These are phyloP conservation scores for Geranium incanum DNA, from an alignment of 441 rosid genomes.

Conservation along the genomic window DNA sequence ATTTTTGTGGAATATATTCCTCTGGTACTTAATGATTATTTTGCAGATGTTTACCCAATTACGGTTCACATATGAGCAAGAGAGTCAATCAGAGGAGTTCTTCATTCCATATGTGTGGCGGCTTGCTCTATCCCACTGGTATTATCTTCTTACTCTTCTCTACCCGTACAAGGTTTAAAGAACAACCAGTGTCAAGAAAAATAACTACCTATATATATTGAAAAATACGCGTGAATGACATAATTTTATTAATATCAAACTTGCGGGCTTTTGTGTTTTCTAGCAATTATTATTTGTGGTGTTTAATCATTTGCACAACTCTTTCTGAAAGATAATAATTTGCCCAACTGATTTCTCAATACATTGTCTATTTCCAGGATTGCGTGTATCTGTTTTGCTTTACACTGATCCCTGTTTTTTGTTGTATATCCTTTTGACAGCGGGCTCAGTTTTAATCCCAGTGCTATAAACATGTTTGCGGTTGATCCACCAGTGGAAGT, in stretches of 20 bases:
- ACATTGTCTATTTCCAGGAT: neutral
- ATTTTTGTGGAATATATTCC: neutral
- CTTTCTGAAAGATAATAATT: neutral
- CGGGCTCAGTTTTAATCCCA: constrained; percentile 50
- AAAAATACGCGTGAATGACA: neutral
- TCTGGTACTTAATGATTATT: constrained; percentile 10
- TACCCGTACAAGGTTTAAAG: neutral
- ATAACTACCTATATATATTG: neutral
- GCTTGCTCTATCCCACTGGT: constrained; percentile 42
- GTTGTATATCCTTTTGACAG: constrained; percentile 27
- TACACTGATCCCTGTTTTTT: constrained; percentile 17
- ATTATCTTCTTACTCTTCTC: neutral
- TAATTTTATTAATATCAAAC: neutral
- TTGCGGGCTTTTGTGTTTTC: neutral
- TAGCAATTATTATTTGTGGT: neutral
- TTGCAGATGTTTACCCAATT: constrained; percentile 92
- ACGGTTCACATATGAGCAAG: constrained; percentile 97
- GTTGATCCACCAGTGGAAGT: constrained; percentile 44
- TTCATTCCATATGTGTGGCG: constrained; percentile 95
- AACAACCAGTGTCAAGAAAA: neutral
- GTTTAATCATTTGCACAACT: neutral
- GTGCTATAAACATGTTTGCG: constrained; percentile 58
- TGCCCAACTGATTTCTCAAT: neutral
- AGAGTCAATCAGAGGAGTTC: constrained; percentile 96
- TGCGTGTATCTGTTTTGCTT: neutral